phyloP scores from a whole-genome alignment of 2,329 filamentous ascomycete genomes.

The Aspergillus brasiliensis region DNA sequence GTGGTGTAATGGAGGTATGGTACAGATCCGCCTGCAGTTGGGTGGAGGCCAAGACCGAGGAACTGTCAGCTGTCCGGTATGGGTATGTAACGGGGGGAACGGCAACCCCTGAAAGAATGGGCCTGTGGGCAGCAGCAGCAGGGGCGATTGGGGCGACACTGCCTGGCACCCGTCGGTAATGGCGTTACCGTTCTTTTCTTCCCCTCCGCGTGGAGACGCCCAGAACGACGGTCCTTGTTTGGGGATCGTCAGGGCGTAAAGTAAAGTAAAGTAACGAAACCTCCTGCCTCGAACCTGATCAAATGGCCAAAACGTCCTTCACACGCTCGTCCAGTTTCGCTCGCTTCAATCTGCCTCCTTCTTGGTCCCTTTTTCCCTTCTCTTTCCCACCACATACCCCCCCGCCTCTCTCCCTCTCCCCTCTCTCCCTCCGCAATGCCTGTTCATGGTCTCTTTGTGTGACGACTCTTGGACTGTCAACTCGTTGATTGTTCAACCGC shows the following conservation, averaged over 20 bases:
- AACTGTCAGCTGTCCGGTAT: background rate
- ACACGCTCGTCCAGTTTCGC: background rate
- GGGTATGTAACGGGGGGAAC: constrained; percentile 2
- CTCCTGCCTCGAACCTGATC: constrained; percentile 11
- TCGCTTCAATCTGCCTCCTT: constrained; percentile 1
- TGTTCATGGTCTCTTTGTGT: constrained; percentile 13
- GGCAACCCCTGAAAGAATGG: constrained; percentile 5
- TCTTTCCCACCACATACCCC: constrained; percentile 7
- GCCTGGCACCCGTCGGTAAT: constrained; percentile 5
- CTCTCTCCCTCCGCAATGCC: constrained; percentile 15
- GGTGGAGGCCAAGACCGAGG: background rate
- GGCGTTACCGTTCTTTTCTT: constrained; percentile 3
- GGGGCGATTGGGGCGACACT: background rate
- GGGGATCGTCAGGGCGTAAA: constrained; percentile 25
- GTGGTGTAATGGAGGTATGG: background rate
- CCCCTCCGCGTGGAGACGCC: constrained; percentile 17
- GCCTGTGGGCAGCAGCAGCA: background rate
- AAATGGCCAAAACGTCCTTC: background rate
- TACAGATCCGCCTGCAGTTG: background rate
- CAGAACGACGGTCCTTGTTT: constrained; percentile 19
- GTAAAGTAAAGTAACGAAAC: background rate
- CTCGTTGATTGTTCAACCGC: background rate
- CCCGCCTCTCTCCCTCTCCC: background rate
- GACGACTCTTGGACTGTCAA: background rate
- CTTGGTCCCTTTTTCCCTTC: background rate